phyloP scores from a whole-genome alignment of 2,329 filamentous ascomycete genomes.

The Amylocarpus encephaloides region DNA sequence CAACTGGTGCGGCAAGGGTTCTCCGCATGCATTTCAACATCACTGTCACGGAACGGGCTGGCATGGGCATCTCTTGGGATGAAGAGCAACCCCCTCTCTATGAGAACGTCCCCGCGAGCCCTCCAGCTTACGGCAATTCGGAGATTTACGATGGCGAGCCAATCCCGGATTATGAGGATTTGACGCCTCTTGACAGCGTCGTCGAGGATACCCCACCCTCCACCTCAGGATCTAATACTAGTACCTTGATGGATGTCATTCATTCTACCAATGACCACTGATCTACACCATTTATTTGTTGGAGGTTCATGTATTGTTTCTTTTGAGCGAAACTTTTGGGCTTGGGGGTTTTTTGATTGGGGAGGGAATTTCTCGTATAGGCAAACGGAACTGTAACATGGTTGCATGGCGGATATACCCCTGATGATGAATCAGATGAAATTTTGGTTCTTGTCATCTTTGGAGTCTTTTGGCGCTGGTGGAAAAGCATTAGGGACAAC shows the following conservation, averaged over 20 bases:
- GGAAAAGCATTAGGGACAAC: conserved; percentile 1
- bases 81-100: conserved; percentile 93
- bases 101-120: conserved; percentile 82
- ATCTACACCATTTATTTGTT: neutral
- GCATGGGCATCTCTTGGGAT: conserved; percentile 92
- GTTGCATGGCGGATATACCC: conserved; percentile 5
- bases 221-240: neutral
- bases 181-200: conserved; percentile 18
- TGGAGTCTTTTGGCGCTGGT: neutral
- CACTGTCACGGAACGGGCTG: conserved; percentile 82
- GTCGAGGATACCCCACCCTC: neutral
- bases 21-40: conserved; percentile 87
- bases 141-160: conserved; percentile 21
- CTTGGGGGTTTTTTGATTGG: neutral
- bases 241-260: too few relatives aligned
- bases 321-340: neutral
- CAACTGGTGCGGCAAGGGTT: conserved; percentile 85
- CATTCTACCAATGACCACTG: neutral
- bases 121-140: conserved; percentile 55
- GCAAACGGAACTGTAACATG: neutral
- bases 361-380: neutral
- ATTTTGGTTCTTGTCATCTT: neutral
- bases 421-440: conserved; percentile 2
- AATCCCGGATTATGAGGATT: conserved; percentile 29
- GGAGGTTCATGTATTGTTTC: neutral